These are phyloP conservation scores for Thielaviopsis populi DNA, from an alignment of 2,329 filamentous ascomycete genomes.

Conservation along the genomic window DNA sequence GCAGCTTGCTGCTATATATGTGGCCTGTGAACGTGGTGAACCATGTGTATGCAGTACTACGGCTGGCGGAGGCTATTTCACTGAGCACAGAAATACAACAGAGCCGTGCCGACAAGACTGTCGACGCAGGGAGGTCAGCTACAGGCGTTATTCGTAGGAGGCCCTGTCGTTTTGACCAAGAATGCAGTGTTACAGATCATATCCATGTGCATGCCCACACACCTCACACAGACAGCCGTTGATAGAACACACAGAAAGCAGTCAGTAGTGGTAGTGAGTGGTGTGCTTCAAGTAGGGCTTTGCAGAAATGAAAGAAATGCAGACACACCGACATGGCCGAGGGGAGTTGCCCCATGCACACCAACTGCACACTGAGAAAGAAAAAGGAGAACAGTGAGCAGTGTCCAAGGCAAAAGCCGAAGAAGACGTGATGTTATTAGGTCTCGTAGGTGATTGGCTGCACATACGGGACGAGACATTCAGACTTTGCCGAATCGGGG, in stretches of 20 bases:
- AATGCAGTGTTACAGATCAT: not conserved
- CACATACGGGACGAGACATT: slow-evolving; percentile 8
- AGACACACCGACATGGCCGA: not conserved
- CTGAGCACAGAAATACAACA: no score
- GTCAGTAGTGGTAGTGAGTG: not conserved
- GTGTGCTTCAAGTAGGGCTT: not conserved
- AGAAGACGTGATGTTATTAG: not conserved
- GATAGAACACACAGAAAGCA: not conserved
- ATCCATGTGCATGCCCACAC: not conserved
- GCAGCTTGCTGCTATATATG: not conserved
- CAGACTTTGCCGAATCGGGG: not conserved
- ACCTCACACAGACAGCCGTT: not conserved
- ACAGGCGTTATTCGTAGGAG: not conserved
- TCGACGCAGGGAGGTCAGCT: not conserved
- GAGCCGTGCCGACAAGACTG: no score
- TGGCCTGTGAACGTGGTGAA: not conserved
- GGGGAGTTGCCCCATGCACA: not conserved
- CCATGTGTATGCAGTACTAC: not conserved
- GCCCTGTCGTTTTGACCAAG: not conserved
- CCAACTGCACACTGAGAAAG: not conserved
- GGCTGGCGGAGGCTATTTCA: not conserved
- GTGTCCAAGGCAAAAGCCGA: not conserved
- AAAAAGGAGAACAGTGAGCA: not conserved
- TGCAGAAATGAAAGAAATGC: not conserved
- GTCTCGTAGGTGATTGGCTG: slow-evolving; percentile 2